phyloP scores from a whole-genome alignment of 2,329 filamentous ascomycete genomes.

The Ophiostoma sp. region DNA sequence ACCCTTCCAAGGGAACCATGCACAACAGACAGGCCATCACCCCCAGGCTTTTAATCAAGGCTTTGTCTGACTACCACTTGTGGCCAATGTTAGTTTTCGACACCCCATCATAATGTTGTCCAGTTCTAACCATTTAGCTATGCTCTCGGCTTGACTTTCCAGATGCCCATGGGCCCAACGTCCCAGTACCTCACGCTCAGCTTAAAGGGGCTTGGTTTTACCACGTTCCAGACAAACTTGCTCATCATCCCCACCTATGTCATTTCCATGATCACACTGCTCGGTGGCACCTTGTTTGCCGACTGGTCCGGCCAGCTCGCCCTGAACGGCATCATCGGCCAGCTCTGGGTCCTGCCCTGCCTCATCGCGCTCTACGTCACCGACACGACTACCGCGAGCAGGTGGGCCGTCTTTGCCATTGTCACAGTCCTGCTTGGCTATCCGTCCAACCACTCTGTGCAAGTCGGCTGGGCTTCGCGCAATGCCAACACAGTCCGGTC shows the following conservation, averaged over 20 bases:
- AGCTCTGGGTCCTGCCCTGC: slow-evolving; percentile 57
- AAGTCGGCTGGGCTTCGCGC: slow-evolving; percentile 45
- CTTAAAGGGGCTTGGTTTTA: slow-evolving; percentile 52
- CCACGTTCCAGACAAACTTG: slow-evolving; percentile 57
- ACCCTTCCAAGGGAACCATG: slow-evolving; percentile 55
- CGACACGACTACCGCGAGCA: slow-evolving; percentile 36
- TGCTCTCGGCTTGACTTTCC: slow-evolving; percentile 48
- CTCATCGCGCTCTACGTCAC: slow-evolving; percentile 46
- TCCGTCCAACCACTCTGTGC: slow-evolving; percentile 43
- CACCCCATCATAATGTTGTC: background rate
- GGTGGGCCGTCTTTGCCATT: slow-evolving; percentile 40
- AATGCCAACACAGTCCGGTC: slow-evolving; percentile 59
- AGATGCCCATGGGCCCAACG: slow-evolving; percentile 47
- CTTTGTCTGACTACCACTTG: slow-evolving; percentile 36
- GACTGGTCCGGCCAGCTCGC: slow-evolving; percentile 47
- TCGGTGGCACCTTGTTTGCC: slow-evolving; percentile 36
- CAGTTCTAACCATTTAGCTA: slow-evolving; percentile 43
- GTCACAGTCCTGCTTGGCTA: slow-evolving; percentile 40
- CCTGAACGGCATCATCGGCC: slow-evolving; percentile 43
- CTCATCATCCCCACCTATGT: slow-evolving; percentile 53
- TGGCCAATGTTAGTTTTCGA: background rate
- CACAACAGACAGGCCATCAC: slow-evolving; percentile 55
- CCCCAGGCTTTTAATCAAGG: slow-evolving; percentile 44
- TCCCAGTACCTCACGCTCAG: slow-evolving; percentile 54
- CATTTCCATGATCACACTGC: slow-evolving; percentile 35